Percentiles rank a stretch among this genome's conserved stretches.
phyloP scores from a whole-genome alignment of 257 asterid species.

The Knoxia roxburghii region DNA sequence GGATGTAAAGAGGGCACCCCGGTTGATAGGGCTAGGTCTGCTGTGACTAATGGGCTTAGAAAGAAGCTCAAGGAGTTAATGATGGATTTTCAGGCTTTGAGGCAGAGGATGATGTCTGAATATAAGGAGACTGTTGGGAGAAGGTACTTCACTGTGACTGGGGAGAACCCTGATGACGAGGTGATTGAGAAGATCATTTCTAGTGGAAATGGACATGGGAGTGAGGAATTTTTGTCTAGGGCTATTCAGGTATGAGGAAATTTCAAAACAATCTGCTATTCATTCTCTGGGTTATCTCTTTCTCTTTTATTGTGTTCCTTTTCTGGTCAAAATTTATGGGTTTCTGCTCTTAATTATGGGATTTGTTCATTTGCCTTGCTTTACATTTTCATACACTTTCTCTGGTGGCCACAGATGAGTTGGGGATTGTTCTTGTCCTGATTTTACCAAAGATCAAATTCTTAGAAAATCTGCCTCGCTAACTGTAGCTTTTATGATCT shows the following conservation, averaged over 20 bases:
- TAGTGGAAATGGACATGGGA: conserved; percentile 55
- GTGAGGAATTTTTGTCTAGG: conserved; percentile 70
- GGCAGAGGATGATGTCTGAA: conserved; percentile 91
- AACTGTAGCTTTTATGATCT: too few species aligned
- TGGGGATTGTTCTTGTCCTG: background rate
- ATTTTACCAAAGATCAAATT: too few species aligned
- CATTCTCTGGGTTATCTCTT: background rate
- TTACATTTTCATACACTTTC: background rate
- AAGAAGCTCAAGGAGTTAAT: conserved; percentile 88
- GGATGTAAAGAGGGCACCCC: conserved; percentile 74
- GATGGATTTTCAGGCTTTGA: conserved; percentile 88
- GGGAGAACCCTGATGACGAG: conserved; percentile 65
- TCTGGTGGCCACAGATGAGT: background rate
- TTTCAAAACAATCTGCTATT: background rate
- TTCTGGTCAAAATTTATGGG: too few species aligned
- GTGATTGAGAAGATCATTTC: conserved; percentile 76
- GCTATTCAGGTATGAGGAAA: conserved; percentile 62
- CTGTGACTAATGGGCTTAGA: conserved; percentile 88
- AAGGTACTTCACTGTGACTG: conserved; percentile 77
- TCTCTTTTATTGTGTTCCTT: too few species aligned
- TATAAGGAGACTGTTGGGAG: conserved; percentile 82
- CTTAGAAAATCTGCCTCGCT: too few species aligned
- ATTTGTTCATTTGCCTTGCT: too few species aligned
- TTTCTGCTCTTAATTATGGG: too few species aligned
- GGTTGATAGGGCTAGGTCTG: conserved; percentile 62